Percentiles rank a stretch among this genome's conserved stretches.
phyloP scores from a whole-genome alignment of 2,329 filamentous ascomycete genomes.

The Diaporthe capsici region DNA sequence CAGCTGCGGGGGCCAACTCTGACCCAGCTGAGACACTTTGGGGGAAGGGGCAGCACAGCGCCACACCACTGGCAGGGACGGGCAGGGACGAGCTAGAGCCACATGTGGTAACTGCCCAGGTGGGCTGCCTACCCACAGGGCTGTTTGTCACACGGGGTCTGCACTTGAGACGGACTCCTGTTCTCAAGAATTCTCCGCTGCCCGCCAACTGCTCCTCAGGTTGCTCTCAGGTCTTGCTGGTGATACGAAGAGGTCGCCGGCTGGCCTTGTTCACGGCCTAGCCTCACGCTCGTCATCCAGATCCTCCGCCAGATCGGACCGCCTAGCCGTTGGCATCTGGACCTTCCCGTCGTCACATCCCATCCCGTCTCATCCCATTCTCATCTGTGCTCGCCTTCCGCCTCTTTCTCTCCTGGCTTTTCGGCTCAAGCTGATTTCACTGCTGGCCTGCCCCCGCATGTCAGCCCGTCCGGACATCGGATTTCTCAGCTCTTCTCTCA shows the following conservation, averaged over 20 bases:
- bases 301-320: conserved; percentile 18
- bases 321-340: not conserved
- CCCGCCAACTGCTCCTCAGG: not conserved
- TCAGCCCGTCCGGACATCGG: not conserved
- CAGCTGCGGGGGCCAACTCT: not conserved
- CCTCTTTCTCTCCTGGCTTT: not conserved
- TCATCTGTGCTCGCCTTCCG: not conserved
- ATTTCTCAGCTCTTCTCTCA: not conserved
- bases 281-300: not conserved
- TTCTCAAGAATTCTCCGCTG: conserved; percentile 10
- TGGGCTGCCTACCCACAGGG: not conserved
- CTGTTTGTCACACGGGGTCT: conserved; percentile 6
- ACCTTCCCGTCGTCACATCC: not conserved
- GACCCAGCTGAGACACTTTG: conserved; percentile 23
- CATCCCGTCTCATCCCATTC: not conserved
- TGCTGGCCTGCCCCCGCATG: not conserved
- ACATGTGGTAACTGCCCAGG: conserved; percentile 10
- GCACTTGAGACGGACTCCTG: conserved; percentile 29
- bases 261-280: not conserved
- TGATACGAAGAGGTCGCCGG: not conserved
- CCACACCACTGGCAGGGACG: not conserved
- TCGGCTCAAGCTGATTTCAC: not conserved
- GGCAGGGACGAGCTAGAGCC: not conserved
- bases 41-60: not conserved
- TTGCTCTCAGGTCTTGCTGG: not conserved